Percentiles rank a stretch among this genome's conserved stretches.
These are phyloP conservation scores for Seiridium cupressi DNA, from an alignment of 2,329 filamentous ascomycete genomes.

Conservation along the genomic window DNA sequence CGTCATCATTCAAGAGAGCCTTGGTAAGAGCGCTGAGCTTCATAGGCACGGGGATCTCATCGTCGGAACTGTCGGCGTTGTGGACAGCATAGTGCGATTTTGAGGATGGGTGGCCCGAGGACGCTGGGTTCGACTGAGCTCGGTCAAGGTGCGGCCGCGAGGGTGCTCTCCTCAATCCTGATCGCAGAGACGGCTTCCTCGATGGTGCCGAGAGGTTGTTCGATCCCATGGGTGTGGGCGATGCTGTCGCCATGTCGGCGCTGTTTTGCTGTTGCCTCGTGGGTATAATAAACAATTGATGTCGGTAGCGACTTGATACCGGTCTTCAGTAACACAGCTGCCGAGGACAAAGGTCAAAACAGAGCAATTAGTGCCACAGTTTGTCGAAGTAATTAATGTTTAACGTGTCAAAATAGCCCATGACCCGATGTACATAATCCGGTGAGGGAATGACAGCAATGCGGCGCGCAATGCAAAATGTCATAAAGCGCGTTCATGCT, in stretches of 20 bases:
- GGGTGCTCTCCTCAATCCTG: slow-evolving; percentile 49
- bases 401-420: slow-evolving; percentile 39
- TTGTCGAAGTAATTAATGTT: slow-evolving; percentile 30
- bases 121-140: slow-evolving; percentile 42
- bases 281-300: background rate
- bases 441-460: slow-evolving; percentile 32
- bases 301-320: background rate
- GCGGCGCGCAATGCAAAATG: slow-evolving; percentile 30
- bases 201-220: slow-evolving; percentile 43
- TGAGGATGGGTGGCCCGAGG: slow-evolving; percentile 24
- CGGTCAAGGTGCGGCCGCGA: slow-evolving; percentile 45
- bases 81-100: slow-evolving; percentile 49
- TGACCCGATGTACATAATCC: slow-evolving; percentile 31
- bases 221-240: slow-evolving; percentile 47
- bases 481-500: slow-evolving; percentile 22
- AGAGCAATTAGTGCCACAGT: slow-evolving; percentile 23
- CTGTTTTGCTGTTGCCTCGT: slow-evolving; percentile 8
- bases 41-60: slow-evolving; percentile 88
- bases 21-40: slow-evolving; percentile 93
- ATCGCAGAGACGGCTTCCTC: slow-evolving; percentile 55
- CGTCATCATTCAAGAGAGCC: slow-evolving; percentile 69
- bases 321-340: too few relatives aligned
- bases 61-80: slow-evolving; percentile 82
- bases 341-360: background rate
- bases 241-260: slow-evolving; percentile 23